Evolutionary conservation across 2,329 filamentous ascomycete genomes (phyloP), one percentile per base, ranked within the genome.

Genomic region (Bipolaris zeicola): DNA sequence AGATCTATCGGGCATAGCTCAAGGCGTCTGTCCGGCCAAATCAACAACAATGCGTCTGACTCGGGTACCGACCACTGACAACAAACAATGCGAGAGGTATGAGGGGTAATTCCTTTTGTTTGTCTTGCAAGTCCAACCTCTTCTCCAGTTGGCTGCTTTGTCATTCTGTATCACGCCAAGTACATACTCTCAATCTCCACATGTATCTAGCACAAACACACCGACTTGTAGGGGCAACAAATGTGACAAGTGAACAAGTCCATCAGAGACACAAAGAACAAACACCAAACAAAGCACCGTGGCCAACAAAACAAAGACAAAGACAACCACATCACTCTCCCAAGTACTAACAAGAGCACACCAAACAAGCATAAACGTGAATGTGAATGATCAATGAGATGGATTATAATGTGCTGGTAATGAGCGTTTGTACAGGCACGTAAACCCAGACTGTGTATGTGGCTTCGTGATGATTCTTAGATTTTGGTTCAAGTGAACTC

Each of bases 401-500:
- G 57, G 62, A 60, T 58, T 58, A 63, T 63, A 57, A 57, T 51
- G 58, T 61, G 56, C 59, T 60, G 63, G 52, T 62, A 57, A 65
- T 65, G 56, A 64, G 45, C 58, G 49, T 50, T 60, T 41, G 26
- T 60, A 50, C 39, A 66, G 70, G 70, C 64, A 60, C 70, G 66
- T 72, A 70, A 67, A 60, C 71, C 72, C 59, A 51, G 46, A 36
- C 52, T 62, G 64, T 63, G 63, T 70, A 70, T 63, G 63, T 73
- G 55, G 54, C 60, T 68, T 73, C 68, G 68, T 73, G 62, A 70
- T 72, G 65, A 62, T 67, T 67, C 50, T 65, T 67, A 71, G 68
- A 69, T 73, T 36, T 33, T 43, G 62, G 63, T 66, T 65, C 58
- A 61, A 50, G 10, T 52, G 61, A 64, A 65, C 62, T 60, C 61